phyloP scores from a whole-genome alignment of 768 basidiomycete genomes.

The Psilocybe tampanensis region DNA sequence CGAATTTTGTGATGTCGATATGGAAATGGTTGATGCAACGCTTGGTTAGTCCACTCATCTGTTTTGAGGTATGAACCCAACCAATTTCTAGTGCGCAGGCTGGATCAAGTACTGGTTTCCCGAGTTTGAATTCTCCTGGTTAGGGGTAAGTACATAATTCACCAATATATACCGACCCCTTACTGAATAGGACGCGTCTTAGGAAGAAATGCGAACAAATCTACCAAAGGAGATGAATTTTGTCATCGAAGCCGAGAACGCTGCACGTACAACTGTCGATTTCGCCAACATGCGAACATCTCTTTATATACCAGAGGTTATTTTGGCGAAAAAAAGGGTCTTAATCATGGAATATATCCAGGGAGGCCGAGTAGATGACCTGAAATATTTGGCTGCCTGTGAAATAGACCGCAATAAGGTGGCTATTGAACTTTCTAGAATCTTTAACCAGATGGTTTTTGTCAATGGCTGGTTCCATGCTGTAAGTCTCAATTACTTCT shows the following conservation, averaged over 20 bases:
- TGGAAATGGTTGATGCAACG: constrained; percentile 79
- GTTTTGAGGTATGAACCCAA: not conserved
- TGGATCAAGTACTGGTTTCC: constrained; percentile 95
- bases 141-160: constrained; percentile 50
- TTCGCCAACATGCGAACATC: constrained; percentile 75
- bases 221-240: constrained; percentile 96
- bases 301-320: constrained; percentile 84
- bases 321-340: constrained; percentile 80
- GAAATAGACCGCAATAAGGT: constrained; percentile 94
- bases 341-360: constrained; percentile 95
- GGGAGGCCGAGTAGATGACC: constrained; percentile 87
- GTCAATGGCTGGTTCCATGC: constrained; percentile 90
- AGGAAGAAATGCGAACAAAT: constrained; percentile 94
- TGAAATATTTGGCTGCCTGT: constrained; percentile 77
- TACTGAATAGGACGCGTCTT: constrained; percentile 36
- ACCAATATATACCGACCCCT: not conserved
- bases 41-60: constrained; percentile 45
- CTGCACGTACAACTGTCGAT: constrained; percentile 66
- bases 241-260: constrained; percentile 84
- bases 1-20: constrained; percentile 92
- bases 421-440: constrained; percentile 83
- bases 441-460: constrained; percentile 96
- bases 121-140: constrained; percentile 94
- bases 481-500: constrained; percentile 41
- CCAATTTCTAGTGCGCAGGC: constrained; percentile 37